A percentile compares a stretch with the other conserved stretches of the same genome.
Conservation (phyloP, 805 yeast genomes). For the Ogataea ganodermae region DNA sequence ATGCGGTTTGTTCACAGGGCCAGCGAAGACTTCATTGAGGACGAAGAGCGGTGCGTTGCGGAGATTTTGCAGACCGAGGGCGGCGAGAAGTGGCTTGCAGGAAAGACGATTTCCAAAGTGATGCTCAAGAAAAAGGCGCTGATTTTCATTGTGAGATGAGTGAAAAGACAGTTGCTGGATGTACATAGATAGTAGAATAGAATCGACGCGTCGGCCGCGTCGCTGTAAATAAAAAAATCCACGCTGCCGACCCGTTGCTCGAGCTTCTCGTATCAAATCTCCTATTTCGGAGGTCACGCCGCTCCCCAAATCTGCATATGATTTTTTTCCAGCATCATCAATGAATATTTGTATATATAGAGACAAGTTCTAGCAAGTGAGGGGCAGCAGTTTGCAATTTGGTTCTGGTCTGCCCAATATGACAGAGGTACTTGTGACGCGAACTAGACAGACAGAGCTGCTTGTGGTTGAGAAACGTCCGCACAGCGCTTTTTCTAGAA, state of each 20-base stretch:
- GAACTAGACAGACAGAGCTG: neutral
- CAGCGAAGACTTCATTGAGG: slow-evolving; percentile 38
- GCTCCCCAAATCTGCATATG: neutral
- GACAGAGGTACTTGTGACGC: neutral
- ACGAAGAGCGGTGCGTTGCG: slow-evolving; percentile 40
- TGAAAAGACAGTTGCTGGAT: neutral
- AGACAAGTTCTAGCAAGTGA: neutral
- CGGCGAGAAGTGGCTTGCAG: slow-evolving; percentile 45
- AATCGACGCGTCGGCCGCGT: neutral
- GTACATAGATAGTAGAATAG: neutral
- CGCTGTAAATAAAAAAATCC: neutral
- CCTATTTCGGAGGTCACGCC: slow-evolving; percentile 6
- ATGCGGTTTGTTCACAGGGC: slow-evolving; percentile 47
- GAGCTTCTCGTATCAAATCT: slow-evolving; percentile 12
- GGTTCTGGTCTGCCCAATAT: neutral
- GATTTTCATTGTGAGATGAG: slow-evolving; percentile 26
- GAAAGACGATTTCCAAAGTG: slow-evolving; percentile 48
- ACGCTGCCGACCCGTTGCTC: too few species aligned
- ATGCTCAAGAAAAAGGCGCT: slow-evolving; percentile 47
- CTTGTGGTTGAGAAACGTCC: neutral
- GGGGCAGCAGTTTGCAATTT: neutral
- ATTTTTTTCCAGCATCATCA: neutral
- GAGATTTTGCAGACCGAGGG: slow-evolving; percentile 37
- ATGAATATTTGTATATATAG: slow-evolving; percentile 9
- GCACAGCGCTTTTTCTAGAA: slow-evolving; percentile 3